Percentiles rank a stretch among this genome's conserved stretches.
phyloP scores from a whole-genome alignment of 257 asterid genomes.

The Jacaranda copaia region DNA sequence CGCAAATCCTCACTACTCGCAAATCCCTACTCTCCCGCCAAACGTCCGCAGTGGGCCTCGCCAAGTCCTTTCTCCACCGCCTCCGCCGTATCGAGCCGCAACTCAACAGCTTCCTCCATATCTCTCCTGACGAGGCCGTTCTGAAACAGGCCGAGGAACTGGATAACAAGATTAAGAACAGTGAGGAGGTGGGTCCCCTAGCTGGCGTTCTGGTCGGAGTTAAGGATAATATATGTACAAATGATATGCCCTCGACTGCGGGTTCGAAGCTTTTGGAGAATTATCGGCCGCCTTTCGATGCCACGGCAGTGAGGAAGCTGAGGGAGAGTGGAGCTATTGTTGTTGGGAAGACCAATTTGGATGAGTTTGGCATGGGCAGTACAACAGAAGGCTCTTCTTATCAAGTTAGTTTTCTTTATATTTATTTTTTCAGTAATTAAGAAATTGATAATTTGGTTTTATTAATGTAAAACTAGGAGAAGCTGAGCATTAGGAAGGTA shows the following conservation, averaged over 20 bases:
- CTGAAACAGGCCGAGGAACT: conserved; percentile 74
- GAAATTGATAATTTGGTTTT: background rate
- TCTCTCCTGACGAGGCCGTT: conserved; percentile 63
- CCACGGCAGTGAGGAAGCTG: conserved; percentile 87
- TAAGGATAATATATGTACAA: conserved; percentile 91
- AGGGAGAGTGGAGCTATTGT: conserved; percentile 80
- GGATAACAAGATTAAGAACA: conserved; percentile 65
- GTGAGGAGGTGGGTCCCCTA: conserved; percentile 74
- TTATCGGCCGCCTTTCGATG: conserved; percentile 86
- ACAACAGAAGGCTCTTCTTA: conserved; percentile 92
- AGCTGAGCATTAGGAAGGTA: background rate
- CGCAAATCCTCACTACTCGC: conserved; percentile 81
- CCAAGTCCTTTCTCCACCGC: conserved; percentile 66
- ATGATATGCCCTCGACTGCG: conserved; percentile 91
- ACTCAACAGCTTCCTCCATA: conserved; percentile 79
- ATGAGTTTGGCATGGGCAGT: conserved; percentile 99
- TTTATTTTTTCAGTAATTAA: background rate
- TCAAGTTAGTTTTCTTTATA: conserved; percentile 52
- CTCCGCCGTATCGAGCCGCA: conserved; percentile 82
- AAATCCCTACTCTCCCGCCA: conserved; percentile 77
- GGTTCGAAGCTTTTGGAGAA: conserved; percentile 85
- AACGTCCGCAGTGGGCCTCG: conserved; percentile 75
- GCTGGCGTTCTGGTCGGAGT: conserved; percentile 89
- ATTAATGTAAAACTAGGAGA: background rate
- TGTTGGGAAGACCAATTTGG: conserved; percentile 95